Percentiles rank a stretch among this genome's conserved stretches.
Evolutionary conservation across 306 rosid species (phyloP).

Genomic region (Begonia masoniana): DNA sequence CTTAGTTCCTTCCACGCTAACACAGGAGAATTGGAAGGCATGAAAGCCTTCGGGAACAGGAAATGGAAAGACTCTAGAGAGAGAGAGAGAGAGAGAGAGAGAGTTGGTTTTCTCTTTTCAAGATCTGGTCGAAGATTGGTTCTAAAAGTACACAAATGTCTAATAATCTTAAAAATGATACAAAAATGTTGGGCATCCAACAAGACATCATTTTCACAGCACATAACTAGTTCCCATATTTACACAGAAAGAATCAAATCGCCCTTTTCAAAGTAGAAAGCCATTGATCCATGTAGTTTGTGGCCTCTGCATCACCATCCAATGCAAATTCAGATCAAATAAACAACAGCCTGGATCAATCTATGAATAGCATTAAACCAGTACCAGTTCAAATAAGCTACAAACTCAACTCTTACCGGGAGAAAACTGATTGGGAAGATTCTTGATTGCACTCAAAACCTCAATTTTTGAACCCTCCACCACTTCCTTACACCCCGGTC

Average conservation of each 20-base stretch:
- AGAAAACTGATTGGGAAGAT: slow-evolving; percentile 50
- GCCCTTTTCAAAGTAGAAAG: slow-evolving; percentile 43
- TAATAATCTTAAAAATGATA: too few species aligned
- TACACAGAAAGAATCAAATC: too few species aligned
- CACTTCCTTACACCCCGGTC: slow-evolving; percentile 52
- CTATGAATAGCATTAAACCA: too few species aligned
- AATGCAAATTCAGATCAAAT: too few species aligned
- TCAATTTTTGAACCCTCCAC: slow-evolving; percentile 42
- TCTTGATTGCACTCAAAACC: slow-evolving; percentile 61
- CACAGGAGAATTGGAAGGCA: slow-evolving; percentile 37
- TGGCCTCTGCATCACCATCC: slow-evolving; percentile 43
- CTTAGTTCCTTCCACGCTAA: slow-evolving; percentile 3
- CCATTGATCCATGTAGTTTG: slow-evolving; percentile 51
- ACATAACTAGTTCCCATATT: too few species aligned
- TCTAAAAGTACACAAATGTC: too few species aligned
- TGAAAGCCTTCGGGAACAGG: background rate
- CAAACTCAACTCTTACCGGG: slow-evolving; percentile 34
- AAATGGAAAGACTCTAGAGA: background rate
- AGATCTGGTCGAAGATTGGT: too few species aligned
- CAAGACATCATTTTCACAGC: too few species aligned
- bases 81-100: too few species aligned
- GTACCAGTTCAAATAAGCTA: slow-evolving; percentile 7
- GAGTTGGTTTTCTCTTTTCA: too few species aligned
- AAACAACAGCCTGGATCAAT: too few species aligned
- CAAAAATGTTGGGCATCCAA: too few species aligned